Percentiles rank a stretch among this genome's conserved stretches.
These are phyloP conservation scores for Pseudophaeomoniella oleicola DNA, from an alignment of 2,329 filamentous ascomycete genomes.

Conservation along the genomic window DNA sequence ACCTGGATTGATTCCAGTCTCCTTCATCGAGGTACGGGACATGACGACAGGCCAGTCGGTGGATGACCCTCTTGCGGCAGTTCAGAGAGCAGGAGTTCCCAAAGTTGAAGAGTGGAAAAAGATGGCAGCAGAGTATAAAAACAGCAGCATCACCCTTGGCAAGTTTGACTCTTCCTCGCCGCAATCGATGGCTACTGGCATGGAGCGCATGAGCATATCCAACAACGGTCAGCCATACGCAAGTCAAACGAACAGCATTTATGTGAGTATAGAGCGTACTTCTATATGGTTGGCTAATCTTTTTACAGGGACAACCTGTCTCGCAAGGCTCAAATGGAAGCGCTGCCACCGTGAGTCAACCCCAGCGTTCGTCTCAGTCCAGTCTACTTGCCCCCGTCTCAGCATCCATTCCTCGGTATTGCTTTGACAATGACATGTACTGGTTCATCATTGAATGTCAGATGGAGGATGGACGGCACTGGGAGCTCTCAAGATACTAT, in stretches of 20 bases:
- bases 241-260: slow-evolving; percentile 9
- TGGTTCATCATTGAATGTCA: slow-evolving; percentile 94
- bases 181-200: slow-evolving; percentile 50
- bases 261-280: too few species aligned
- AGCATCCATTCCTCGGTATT: slow-evolving; percentile 81
- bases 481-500: slow-evolving; percentile 89
- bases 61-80: slow-evolving; percentile 67
- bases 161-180: slow-evolving; percentile 53
- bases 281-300: too few species aligned
- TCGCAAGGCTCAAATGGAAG: too few species aligned
- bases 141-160: slow-evolving; percentile 91
- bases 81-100: slow-evolving; percentile 77
- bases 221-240: slow-evolving; percentile 33
- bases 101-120: slow-evolving; percentile 99
- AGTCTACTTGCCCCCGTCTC: slow-evolving; percentile 58
- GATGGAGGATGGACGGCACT: slow-evolving; percentile 79
- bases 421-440: slow-evolving; percentile 94
- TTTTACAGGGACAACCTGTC: slow-evolving; percentile 1
- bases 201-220: slow-evolving; percentile 67
- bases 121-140: slow-evolving; percentile 98
- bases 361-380: neutral
- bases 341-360: too few species aligned
- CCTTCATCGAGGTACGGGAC: slow-evolving; percentile 90
- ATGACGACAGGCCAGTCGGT: slow-evolving; percentile 80
- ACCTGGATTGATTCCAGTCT: slow-evolving; percentile 87